Evolutionary conservation across 225 moss, liverwort and hornwort genomes (phyloP).

Genomic region (Sphagnum tenellum): DNA sequence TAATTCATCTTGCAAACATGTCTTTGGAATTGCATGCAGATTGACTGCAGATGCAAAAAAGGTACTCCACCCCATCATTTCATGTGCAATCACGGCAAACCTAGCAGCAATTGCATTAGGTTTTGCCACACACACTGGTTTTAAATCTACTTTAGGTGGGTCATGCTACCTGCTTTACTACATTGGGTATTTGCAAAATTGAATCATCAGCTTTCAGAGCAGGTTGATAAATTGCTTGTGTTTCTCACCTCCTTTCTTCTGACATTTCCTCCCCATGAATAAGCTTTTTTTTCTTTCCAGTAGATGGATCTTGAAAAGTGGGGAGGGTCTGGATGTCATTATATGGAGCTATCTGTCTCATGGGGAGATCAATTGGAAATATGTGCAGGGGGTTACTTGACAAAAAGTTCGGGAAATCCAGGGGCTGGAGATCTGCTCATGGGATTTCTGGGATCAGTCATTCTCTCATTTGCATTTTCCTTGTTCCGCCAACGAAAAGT

Average conservation of each 20-base stretch:
- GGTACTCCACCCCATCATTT: constrained; percentile 84
- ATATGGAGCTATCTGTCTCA: neutral
- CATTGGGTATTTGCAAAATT: no score
- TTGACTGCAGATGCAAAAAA: constrained; percentile 61
- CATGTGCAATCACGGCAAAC: constrained; percentile 78
- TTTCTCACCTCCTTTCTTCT: no score
- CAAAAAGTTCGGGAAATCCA: constrained; percentile 79
- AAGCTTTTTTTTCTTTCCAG: no score
- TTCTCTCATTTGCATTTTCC: constrained; percentile 94
- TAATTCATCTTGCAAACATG: no score
- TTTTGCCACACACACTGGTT: constrained; percentile 54
- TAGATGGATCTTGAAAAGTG: no score
- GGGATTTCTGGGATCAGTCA: constrained; percentile 90
- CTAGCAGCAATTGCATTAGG: constrained; percentile 59
- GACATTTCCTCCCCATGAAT: no score
- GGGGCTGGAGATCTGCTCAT: constrained; percentile 95
- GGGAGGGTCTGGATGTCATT: neutral
- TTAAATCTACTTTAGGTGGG: constrained; percentile 70
- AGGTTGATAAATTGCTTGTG: no score
- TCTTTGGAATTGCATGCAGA: constrained; percentile 29
- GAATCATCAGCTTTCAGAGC: no score
- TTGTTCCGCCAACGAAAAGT: constrained; percentile 98
- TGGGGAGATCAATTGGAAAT: neutral
- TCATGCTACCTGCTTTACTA: neutral
- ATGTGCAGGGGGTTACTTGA: constrained; percentile 80